These are phyloP conservation scores for Fusarium sp. DNA, from an alignment of 2,329 filamentous ascomycete genomes.

Conservation along the genomic window DNA sequence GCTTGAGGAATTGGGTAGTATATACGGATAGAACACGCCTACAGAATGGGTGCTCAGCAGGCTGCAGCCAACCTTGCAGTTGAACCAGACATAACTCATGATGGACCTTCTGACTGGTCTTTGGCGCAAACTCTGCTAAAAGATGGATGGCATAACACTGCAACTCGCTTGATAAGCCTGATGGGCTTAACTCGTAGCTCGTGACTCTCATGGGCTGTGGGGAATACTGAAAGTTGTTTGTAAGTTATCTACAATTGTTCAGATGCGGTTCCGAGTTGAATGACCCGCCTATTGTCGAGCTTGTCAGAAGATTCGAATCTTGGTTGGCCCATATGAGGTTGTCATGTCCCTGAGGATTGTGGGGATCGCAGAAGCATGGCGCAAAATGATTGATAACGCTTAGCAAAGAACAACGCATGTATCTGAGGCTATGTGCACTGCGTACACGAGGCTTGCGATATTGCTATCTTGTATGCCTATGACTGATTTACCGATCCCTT, in stretches of 20 bases:
- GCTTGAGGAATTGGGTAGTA: background rate
- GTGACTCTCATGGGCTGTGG: background rate
- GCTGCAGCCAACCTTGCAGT: background rate
- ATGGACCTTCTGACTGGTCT: background rate
- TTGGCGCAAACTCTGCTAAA: constrained; percentile 1
- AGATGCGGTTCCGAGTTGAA: constrained; percentile 5
- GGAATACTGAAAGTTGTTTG: background rate
- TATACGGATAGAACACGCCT: background rate
- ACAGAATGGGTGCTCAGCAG: background rate
- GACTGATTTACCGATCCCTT: background rate
- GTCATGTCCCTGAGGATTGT: constrained; percentile 20
- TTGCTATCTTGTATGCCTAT: background rate
- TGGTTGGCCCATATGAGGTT: constrained; percentile 14
- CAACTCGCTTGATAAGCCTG: constrained; percentile 13
- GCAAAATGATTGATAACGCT: background rate
- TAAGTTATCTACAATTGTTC: constrained; percentile 11
- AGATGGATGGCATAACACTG: constrained; percentile 13
- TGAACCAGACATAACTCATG: background rate
- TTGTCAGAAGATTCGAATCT: constrained; percentile 20
- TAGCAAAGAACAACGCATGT: constrained; percentile 15
- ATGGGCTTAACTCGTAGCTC: constrained; percentile 9
- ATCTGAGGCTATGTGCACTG: background rate
- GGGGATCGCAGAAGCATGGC: constrained; percentile 15
- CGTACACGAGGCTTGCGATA: background rate
- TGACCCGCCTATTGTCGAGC: background rate